Base-by-base conservation (phyloP, 2,329 filamentous ascomycete genomes). In the Sarocladium oryzae region DNA sequence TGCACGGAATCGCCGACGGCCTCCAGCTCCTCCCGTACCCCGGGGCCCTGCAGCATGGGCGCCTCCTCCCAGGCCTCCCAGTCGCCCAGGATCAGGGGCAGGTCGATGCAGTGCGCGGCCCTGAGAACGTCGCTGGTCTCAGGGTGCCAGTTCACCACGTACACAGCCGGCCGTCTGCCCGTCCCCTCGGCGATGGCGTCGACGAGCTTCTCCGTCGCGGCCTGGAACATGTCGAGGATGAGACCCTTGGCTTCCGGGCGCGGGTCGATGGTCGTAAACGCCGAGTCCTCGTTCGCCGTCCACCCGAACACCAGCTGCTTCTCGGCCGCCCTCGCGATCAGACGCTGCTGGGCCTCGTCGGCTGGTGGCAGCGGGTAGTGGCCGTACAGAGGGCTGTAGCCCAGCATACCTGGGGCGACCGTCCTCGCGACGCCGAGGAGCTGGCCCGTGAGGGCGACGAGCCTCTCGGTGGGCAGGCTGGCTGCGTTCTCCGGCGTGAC, bases 21-120 rank as follows among this genome's bases (percentile, higher is more conserved):
- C 37, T 49, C 49, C 26, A 57, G 48, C 2, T 46, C 20, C 5
- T 52, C 28, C 26, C 35, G 43, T 10, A 46, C 33, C 10, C 48
- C 20, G 0, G 26, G 15, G 9, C 52, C 56, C 23, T 52, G 30
- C 10, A 58, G 13, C 56, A 57, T 57, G 4, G 56, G 57, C 18
- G 57, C 57, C 21, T 52, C 24, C 37, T 57, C 56, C 56, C 57
- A 58, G 2, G 53, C 48, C 3, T 36, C 26, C 55, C 54, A 56
- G 21, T 45, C 28, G 8, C 53, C 55, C 11, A 58, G 51, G 1
- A 57, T 20, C 24, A 56, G 52, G 10, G 56, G 54, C 43, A 58
- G 20, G 18, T 58, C 56, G 4, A 57, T 45, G 10, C 51, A 53
- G 38, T 58, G 56, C 26, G 56, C 21, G 1, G 56, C 51, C 16